Evolutionary conservation across 129 eudicot genomes (phyloP).

Genomic region (Flaveria ramosissima): DNA sequence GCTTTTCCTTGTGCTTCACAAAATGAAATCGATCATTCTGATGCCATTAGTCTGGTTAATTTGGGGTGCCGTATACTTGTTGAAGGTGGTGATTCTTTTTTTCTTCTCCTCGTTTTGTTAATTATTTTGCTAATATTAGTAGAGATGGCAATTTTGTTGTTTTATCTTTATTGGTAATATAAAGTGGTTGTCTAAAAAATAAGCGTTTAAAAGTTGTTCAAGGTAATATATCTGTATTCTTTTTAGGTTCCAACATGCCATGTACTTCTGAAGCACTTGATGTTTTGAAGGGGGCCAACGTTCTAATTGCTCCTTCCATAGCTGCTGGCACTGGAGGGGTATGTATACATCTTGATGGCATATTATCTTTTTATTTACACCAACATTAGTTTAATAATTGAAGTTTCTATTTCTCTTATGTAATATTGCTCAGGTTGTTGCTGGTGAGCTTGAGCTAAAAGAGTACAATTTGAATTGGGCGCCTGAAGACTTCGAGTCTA

Average conservation of each 20-base stretch:
- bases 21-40: slow-evolving; percentile 88
- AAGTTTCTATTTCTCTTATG: neutral
- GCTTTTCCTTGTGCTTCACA: slow-evolving; percentile 98
- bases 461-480: slow-evolving; percentile 88
- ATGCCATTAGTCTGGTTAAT: slow-evolving; percentile 88
- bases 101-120: neutral
- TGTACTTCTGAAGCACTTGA: slow-evolving; percentile 96
- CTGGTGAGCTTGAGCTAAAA: slow-evolving; percentile 94
- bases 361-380: neutral
- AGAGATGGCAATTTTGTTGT: neutral
- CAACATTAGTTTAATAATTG: neutral
- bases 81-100: slow-evolving; percentile 56
- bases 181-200: neutral
- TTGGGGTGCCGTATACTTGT: slow-evolving; percentile 94
- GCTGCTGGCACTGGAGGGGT: slow-evolving; percentile 99
- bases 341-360: slow-evolving; percentile 22
- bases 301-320: slow-evolving; percentile 95
- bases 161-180: neutral
- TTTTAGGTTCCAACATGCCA: slow-evolving; percentile 95
- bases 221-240: neutral
- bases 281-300: slow-evolving; percentile 87
- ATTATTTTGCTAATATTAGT: neutral
- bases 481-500: slow-evolving; percentile 93
- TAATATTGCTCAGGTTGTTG: slow-evolving; percentile 64
- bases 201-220: neutral